These are phyloP conservation scores for Microcyclospora tardicrescens DNA, from an alignment of 2,329 filamentous ascomycete species.

Conservation along the genomic window DNA sequence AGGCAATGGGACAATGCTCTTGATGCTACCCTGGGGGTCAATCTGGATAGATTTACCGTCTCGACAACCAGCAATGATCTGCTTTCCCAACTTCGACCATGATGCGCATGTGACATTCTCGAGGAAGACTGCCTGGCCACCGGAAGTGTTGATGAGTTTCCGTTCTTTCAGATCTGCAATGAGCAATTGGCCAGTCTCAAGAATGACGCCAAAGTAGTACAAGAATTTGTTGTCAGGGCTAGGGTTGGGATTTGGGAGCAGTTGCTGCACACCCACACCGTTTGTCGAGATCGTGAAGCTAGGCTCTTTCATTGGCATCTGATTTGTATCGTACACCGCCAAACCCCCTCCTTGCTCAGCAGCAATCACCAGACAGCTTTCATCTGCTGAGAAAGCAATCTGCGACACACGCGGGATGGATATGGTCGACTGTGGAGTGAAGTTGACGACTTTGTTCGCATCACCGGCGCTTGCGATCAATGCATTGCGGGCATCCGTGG, in stretches of 20 bases:
- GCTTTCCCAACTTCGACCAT: conserved; percentile 91
- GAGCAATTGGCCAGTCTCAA: conserved; percentile 65
- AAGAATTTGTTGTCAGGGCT: conserved; percentile 43
- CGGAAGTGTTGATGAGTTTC: conserved; percentile 42
- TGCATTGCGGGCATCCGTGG: conserved; percentile 62
- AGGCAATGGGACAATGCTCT: conserved; percentile 67
- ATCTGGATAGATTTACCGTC: conserved; percentile 74
- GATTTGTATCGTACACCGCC: conserved; percentile 65
- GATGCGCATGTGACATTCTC: conserved; percentile 67
- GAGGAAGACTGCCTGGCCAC: conserved; percentile 52
- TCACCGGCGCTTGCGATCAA: conserved; percentile 40
- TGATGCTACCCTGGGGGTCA: conserved; percentile 64
- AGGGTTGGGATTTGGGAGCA: conserved; percentile 65
- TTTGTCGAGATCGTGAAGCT: conserved; percentile 68
- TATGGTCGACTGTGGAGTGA: conserved; percentile 61
- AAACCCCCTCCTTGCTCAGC: conserved; percentile 71
- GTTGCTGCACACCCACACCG: conserved; percentile 55
- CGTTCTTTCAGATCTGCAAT: conserved; percentile 67
- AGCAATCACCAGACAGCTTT: conserved; percentile 69
- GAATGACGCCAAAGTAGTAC: conserved; percentile 68
- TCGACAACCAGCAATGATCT: conserved; percentile 71
- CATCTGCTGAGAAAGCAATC: conserved; percentile 80
- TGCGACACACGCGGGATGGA: conserved; percentile 71
- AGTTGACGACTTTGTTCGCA: conserved; percentile 54
- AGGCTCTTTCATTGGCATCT: conserved; percentile 53